Percentiles rank a stretch among this genome's conserved stretches.
Evolutionary conservation across 2,329 filamentous ascomycete genomes (phyloP).

Genomic region (Nemania serpens): DNA sequence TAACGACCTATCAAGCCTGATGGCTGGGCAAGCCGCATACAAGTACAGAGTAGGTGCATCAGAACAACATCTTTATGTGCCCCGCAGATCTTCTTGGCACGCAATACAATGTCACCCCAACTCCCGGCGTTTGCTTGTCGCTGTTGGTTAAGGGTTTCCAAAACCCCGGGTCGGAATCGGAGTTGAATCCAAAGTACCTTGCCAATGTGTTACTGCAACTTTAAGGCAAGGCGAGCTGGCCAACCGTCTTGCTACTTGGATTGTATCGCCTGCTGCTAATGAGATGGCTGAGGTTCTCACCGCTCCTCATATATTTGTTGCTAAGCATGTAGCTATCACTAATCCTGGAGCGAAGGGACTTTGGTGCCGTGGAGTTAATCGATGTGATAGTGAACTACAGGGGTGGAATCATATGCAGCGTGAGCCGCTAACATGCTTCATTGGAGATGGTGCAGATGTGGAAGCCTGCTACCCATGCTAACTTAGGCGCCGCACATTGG

Average conservation of each 20-base stretch:
- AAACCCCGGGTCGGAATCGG: conserved; percentile 16
- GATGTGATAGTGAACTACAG: conserved; percentile 1
- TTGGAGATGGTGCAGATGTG: conserved; percentile 24
- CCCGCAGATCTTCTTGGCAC: conserved; percentile 25
- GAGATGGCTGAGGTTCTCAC: background rate
- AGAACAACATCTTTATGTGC: conserved; percentile 8
- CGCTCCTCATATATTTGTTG: background rate
- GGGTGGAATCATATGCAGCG: conserved; percentile 18
- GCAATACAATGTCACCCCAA: conserved; percentile 18
- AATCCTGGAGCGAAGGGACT: background rate
- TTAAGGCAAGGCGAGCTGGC: background rate
- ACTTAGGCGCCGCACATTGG: conserved; percentile 6
- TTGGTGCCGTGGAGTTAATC: background rate
- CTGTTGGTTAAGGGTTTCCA: conserved; percentile 23
- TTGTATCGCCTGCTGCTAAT: background rate
- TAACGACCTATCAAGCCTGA: too few species aligned
- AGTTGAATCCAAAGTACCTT: background rate
- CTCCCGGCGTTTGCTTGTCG: conserved; percentile 24
- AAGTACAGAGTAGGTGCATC: background rate
- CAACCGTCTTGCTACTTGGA: background rate
- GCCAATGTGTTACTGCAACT: background rate
- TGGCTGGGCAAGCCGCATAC: background rate
- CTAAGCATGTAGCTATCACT: background rate
- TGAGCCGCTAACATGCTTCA: conserved; percentile 27
- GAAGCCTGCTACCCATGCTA: conserved; percentile 20